Evolutionary conservation across 2,329 filamentous ascomycete species (phyloP), one percentile per base, ranked within the genome.

Genomic region (Dactylellina leptospora): DNA sequence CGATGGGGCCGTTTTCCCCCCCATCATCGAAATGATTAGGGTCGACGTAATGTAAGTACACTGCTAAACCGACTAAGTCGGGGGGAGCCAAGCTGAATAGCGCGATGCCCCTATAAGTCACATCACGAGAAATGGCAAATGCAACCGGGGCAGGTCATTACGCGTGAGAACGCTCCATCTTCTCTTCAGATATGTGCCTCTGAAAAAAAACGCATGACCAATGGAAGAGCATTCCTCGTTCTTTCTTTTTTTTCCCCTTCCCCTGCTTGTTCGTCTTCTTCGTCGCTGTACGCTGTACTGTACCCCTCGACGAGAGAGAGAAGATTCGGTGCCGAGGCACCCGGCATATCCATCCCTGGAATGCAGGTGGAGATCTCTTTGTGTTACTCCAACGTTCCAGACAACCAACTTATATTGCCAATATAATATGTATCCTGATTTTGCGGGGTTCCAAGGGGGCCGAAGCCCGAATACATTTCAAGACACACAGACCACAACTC

Each of bases 331-430:
- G 45, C 47, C 30, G 45, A 53, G 38, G 58, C 47, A 33, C 50
- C 40, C 28, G 28, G n/a, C n/a, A n/a, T n/a, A n/a, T n/a, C n/a
- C 25, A 27, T 63, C 38, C 59, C 59, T 51, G 42, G 56, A 51
- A 63, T 63, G 59, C 48, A 63, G 51, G 47, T 63, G 59, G 59
- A 63, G 59, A 62, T 62, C 47, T 55, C 27, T 38, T 62, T 55
- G 59, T 54, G 48, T 55, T 63, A 63, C 59, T 53, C 51, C 30
- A 51, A 55, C 27, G 59, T 62, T 54, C 59, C 47, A 44, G 48
- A 22, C 48, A n/a, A n/a, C 30, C 6, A 28, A 48, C 48, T 42
- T 42, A 42, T 42, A 42, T 42, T 42, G n/a, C n/a, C 30, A 33
- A 6, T 13, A 33, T 6, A 33, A 6, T 13, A 6, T 33, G 30